Evolutionary conservation across 2,329 filamentous ascomycete genomes (phyloP).

Genomic region (Xylaria sp.): DNA sequence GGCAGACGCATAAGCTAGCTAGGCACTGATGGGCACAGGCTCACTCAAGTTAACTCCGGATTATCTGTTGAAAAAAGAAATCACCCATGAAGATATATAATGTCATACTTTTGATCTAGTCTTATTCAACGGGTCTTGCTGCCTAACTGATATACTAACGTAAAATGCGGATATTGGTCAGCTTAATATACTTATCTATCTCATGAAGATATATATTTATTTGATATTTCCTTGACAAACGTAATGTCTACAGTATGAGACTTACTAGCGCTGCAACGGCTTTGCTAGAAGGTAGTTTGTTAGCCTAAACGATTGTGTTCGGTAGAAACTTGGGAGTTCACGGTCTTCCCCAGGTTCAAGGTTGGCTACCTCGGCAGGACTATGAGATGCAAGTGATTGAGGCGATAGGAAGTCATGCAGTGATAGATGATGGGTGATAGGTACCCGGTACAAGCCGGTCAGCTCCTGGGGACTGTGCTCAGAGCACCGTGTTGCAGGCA

Average conservation of each 20-base stretch:
- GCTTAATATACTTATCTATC: background rate
- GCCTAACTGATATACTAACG: background rate
- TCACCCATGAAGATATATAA: background rate
- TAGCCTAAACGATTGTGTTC: background rate
- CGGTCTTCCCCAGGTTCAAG: background rate
- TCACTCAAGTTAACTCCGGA: background rate
- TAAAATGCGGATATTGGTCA: background rate
- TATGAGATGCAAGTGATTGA: background rate
- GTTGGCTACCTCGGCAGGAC: background rate
- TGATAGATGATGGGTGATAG: background rate
- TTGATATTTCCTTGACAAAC: background rate
- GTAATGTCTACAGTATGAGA: no score
- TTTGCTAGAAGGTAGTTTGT: background rate
- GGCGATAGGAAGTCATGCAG: background rate
- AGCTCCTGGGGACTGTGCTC: slow-evolving; percentile 14
- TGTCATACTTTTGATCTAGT: background rate
- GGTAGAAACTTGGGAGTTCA: background rate
- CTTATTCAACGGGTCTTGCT: background rate
- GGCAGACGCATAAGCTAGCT: background rate
- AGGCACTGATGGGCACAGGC: background rate
- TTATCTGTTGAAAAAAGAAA: background rate
- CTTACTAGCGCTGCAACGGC: background rate
- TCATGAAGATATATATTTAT: background rate
- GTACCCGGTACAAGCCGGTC: slow-evolving; percentile 23
- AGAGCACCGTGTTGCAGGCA: slow-evolving; percentile 30